Base-by-base conservation (phyloP, 1,284 basidiomycete species). In the Moesziomyces sp. region DNA sequence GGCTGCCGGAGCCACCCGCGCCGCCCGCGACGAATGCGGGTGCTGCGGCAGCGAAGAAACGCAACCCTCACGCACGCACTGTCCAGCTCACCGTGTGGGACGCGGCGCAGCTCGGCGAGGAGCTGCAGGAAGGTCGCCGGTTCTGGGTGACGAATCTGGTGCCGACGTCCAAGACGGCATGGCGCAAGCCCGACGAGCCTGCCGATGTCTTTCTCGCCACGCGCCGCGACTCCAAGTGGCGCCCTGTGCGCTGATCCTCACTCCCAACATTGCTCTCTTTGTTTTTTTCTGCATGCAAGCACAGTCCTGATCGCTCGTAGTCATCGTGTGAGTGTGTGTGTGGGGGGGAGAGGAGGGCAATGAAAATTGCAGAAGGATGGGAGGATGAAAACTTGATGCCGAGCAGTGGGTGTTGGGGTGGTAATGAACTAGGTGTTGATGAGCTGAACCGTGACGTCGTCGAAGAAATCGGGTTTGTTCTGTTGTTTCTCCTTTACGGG, bases 191-290 rank as follows among this genome's bases (percentile, higher is more conserved):
- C 42, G 86, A 87, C 56, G 85, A 85, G 10, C 86, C 86, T 18
- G 87, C 83, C 5, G 89, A 91, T 75, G 86, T 92, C 8, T 91
- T 88, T 80, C 85, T 93, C 50, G 87, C 87, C 72, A 91, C 91
- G 5, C 86, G 88, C 55, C 85, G 88, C 42, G 87, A 89, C 66
- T 89, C 91, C 19, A 86, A 87, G 65, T 91, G 90, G 90, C 57
- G 51, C 3, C 50, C 43, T 3, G 21, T 70, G 3, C 43, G 46
- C 3, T 59, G 42, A 35, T 26, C 24, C 5, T 26, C 6, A 7
- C 24, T 26, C 21, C 21, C 24, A 26, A 26, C 24, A 1, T 26
- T 26, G 24, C 24, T 7, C 6, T 7, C 3, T 26, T 26, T 26
- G 5, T 26, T 26, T 26, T 26, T 7, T 26, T 26, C 24, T 26